These are phyloP conservation scores for Achaetomiella virescens DNA, from an alignment of 495 filamentous ascomycete species.

Conservation along the genomic window DNA sequence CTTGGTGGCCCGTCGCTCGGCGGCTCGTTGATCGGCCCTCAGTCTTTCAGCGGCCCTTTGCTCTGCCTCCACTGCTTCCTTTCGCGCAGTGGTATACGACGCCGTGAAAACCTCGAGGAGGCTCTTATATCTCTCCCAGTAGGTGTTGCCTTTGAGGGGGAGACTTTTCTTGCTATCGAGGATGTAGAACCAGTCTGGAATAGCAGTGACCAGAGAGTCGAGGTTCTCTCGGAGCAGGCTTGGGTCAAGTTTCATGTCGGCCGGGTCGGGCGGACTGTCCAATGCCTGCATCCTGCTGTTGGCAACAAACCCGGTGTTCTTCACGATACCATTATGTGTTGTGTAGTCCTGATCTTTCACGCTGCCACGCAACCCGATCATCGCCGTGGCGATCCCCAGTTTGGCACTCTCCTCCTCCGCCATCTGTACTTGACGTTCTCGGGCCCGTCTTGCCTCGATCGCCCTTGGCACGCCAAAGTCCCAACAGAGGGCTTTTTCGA, in stretches of 20 bases:
- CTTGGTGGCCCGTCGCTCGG: too few species aligned
- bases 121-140: constrained; percentile 13
- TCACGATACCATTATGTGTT: not conserved
- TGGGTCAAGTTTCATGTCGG: not conserved
- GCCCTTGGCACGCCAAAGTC: not conserved
- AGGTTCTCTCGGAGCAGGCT: not conserved
- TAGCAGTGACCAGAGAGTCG: not conserved
- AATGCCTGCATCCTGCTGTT: not conserved
- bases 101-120: constrained; percentile 7
- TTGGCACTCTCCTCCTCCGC: not conserved
- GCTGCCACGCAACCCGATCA: not conserved
- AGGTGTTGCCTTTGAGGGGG: not conserved
- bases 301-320: not conserved
- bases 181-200: constrained; percentile 33
- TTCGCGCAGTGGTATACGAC: constrained; percentile 1
- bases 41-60: not conserved
- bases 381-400: not conserved
- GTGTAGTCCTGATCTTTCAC: not conserved
- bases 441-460: not conserved
- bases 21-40: too few species aligned
- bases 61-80: not conserved
- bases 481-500: not conserved
- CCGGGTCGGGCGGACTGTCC: not conserved
- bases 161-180: constrained; percentile 14
- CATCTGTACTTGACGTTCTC: not conserved